Evolutionary conservation across 257 asterid genomes (phyloP).

Genomic region (Sherardia arvensis): DNA sequence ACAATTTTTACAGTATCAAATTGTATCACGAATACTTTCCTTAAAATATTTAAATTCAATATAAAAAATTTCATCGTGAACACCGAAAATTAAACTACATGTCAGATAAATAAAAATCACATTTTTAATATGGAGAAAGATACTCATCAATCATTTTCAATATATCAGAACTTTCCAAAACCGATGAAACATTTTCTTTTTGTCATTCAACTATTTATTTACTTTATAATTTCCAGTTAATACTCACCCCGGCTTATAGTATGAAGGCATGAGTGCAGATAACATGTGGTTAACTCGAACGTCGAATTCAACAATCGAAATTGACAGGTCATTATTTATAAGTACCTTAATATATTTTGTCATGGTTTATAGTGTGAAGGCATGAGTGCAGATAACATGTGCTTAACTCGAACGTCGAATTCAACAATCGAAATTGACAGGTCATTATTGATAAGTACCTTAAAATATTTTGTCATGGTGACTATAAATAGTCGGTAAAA

Average conservation of each 20-base stretch:
- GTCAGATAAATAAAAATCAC: too few species aligned
- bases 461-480: too few species aligned
- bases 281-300: neutral
- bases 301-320: neutral
- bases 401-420: neutral
- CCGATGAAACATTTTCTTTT: neutral
- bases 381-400: neutral
- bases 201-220: neutral
- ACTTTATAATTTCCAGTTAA: neutral
- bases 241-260: too few species aligned
- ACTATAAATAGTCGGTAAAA: too few species aligned
- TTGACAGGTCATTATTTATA: too few species aligned
- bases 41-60: too few species aligned
- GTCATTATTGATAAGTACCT: too few species aligned
- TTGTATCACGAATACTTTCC: too few species aligned
- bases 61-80: too few species aligned
- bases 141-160: neutral
- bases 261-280: neutral
- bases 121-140: neutral
- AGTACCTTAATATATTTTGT: too few species aligned
- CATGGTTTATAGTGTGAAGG: neutral
- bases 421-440: neutral
- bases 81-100: too few species aligned
- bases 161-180: neutral
- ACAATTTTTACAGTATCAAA: too few species aligned